These are phyloP conservation scores for Ascosphaera pollenicola DNA, from an alignment of 2,329 filamentous ascomycete species.

Conservation along the genomic window DNA sequence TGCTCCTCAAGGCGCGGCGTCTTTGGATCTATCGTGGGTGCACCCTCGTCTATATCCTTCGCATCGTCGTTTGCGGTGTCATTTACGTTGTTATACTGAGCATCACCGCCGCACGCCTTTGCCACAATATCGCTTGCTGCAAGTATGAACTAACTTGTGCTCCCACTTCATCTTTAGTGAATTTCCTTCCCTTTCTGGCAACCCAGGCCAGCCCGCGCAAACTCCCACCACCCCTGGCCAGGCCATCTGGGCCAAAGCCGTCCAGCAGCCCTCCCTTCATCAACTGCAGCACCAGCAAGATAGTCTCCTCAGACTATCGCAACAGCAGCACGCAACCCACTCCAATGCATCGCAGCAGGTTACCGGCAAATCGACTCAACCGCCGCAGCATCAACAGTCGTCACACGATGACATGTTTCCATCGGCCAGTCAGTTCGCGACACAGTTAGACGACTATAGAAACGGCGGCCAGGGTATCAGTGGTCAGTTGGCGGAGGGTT, in stretches of 20 bases:
- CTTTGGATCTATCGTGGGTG: conserved; percentile 35
- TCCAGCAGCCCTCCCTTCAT: conserved; percentile 29
- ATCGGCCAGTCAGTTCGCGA: conserved; percentile 27
- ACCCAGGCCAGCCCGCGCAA: conserved; percentile 29
- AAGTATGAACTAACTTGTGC: conserved; percentile 4
- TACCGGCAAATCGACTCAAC: too few relatives aligned
- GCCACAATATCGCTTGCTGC: neutral
- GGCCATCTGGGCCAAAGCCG: conserved; percentile 35
- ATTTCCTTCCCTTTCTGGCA: conserved; percentile 38
- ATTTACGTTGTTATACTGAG: neutral
- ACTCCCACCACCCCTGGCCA: conserved; percentile 25
- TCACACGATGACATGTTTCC: conserved; percentile 26
- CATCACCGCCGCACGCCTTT: neutral
- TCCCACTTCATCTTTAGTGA: conserved; percentile 24
- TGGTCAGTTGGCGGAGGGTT: conserved; percentile 26
- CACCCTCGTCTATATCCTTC: neutral
- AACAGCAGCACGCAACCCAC: conserved; percentile 19
- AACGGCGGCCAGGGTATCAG: conserved; percentile 33
- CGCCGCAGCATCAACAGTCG: conserved; percentile 22
- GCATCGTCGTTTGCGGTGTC: neutral
- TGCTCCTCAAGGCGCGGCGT: conserved; percentile 29
- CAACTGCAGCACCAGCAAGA: conserved; percentile 28
- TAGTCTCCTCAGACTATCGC: conserved; percentile 13
- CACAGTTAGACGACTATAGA: conserved; percentile 31
- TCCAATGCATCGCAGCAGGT: conserved; percentile 18